Conservation (phyloP, 257 asterid species). For the Solanum etuberosum region DNA sequence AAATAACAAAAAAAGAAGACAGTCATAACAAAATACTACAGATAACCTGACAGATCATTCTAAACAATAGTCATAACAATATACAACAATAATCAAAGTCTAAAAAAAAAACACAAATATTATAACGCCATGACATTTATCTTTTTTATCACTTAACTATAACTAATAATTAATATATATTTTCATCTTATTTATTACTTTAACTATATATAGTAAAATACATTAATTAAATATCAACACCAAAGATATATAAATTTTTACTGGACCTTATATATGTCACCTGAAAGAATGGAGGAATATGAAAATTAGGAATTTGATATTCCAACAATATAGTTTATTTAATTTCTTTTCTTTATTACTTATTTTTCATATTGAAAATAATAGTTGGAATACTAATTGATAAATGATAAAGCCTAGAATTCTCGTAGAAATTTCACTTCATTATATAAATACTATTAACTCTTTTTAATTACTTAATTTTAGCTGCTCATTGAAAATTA, state of each 20-base stretch:
- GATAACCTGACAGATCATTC: background rate
- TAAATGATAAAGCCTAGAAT: background rate
- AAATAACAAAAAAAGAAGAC: background rate
- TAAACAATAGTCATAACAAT: too few species aligned
- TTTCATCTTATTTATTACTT: background rate
- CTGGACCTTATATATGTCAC: background rate
- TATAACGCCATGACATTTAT: background rate
- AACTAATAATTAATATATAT: background rate
- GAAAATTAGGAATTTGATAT: background rate
- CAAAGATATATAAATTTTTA: background rate
- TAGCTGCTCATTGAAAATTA: background rate
- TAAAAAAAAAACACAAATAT: background rate
- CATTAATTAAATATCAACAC: background rate
- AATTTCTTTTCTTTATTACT: background rate
- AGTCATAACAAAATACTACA: background rate
- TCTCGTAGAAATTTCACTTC: background rate
- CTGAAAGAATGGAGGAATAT: background rate
- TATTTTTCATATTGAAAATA: background rate
- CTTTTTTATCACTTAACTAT: background rate
- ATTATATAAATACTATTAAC: background rate
- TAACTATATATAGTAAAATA: background rate
- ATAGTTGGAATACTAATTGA: background rate
- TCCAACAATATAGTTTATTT: background rate
- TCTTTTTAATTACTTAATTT: background rate
- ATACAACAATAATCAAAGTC: background rate